Conservation (phyloP, 2,329 filamentous ascomycete genomes). For the Nannizzia gypsea region DNA sequence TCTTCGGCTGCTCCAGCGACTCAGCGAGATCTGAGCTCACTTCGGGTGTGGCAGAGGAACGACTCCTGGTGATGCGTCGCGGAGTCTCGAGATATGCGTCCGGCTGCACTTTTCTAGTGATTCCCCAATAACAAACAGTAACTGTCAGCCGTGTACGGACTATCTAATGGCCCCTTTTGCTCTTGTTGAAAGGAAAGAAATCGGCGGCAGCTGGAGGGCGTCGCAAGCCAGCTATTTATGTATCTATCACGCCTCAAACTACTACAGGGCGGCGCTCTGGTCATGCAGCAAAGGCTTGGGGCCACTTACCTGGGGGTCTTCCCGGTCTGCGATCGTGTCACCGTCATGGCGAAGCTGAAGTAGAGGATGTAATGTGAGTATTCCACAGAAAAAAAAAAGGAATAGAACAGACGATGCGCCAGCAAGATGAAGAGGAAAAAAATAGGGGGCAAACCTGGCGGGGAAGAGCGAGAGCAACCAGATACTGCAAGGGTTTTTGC, state of each 20-base stretch:
- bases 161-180: background rate
- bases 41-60: constrained; percentile 25
- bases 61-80: constrained; percentile 34
- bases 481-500: too few relatives aligned
- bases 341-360: constrained; percentile 25
- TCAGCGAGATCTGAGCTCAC: constrained; percentile 13
- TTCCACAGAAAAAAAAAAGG: background rate
- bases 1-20: constrained; percentile 11
- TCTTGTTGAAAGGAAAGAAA: background rate
- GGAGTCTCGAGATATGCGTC: constrained; percentile 43
- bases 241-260: background rate
- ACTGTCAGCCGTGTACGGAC: background rate
- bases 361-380: background rate
- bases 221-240: background rate
- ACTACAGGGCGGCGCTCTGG: background rate
- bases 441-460: background rate
- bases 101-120: constrained; percentile 39
- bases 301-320: constrained; percentile 40
- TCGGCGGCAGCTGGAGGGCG: background rate
- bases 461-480: background rate
- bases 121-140: background rate
- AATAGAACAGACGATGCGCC: background rate
- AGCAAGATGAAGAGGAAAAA: background rate
- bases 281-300: constrained; percentile 6
- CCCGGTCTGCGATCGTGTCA: constrained; percentile 42